Conservation (phyloP, 148 eudicot species). For the Hydrangea macrophylla region DNA sequence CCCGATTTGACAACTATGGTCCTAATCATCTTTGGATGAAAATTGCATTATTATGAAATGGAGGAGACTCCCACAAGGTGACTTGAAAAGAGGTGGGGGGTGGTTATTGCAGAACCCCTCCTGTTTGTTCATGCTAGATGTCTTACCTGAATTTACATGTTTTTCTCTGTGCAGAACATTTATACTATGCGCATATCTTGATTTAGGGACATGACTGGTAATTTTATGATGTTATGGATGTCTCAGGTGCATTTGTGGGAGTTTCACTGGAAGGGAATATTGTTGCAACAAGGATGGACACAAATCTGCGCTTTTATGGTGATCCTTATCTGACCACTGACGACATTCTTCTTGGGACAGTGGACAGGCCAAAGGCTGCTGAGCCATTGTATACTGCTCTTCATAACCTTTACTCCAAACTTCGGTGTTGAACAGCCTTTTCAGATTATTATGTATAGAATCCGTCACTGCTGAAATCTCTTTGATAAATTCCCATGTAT, state of each 20-base stretch:
- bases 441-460: too few species aligned
- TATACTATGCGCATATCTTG: too few species aligned
- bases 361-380: conserved; percentile 93
- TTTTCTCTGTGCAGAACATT: background rate
- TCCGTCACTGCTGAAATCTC: too few species aligned
- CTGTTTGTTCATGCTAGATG: background rate
- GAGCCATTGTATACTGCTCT: conserved; percentile 87
- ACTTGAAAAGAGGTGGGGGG: background rate
- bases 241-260: conserved; percentile 95
- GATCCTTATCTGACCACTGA: conserved; percentile 91
- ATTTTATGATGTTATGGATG: conserved; percentile 8
- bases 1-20: too few species aligned
- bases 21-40: background rate
- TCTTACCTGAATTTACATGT: background rate
- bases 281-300: conserved; percentile 85
- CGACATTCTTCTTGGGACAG: conserved; percentile 84
- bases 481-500: too few species aligned
- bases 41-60: conserved; percentile 3
- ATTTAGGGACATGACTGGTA: background rate
- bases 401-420: conserved; percentile 59
- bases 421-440: conserved; percentile 38
- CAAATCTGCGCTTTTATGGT: conserved; percentile 84
- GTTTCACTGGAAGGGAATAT: conserved; percentile 87
- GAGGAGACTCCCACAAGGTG: background rate
- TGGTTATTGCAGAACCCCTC: background rate